Evolutionary conservation across 331 rosid genomes (phyloP).

Genomic region (Rosa hybrid): DNA sequence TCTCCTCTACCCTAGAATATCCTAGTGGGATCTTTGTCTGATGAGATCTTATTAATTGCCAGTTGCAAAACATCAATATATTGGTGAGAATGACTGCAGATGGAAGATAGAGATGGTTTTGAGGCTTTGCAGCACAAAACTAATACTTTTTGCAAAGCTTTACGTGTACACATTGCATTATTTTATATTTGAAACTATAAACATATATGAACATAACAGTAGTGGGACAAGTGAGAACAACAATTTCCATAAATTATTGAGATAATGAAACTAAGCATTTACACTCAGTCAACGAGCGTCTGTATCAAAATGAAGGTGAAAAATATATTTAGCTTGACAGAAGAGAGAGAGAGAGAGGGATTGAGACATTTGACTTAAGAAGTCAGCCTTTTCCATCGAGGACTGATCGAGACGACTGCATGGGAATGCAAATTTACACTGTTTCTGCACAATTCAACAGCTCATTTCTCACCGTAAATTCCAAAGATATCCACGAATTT

Average conservation of each 20-base stretch:
- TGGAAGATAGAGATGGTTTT: neutral
- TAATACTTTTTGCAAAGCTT: neutral
- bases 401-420: neutral
- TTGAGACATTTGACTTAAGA: neutral
- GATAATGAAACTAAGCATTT: neutral
- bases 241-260: neutral
- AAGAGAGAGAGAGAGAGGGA: neutral
- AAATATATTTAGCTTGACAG: neutral
- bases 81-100: neutral
- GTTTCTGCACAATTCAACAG: neutral
- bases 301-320: neutral
- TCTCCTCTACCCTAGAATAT: neutral
- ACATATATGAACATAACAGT: neutral
- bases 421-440: neutral
- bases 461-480: neutral
- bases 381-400: neutral
- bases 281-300: neutral
- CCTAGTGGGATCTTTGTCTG: neutral
- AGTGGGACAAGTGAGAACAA: neutral
- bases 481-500: neutral
- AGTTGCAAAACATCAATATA: constrained; percentile 5
- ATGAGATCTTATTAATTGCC: neutral
- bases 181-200: neutral
- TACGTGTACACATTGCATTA: neutral
- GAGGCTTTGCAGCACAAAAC: neutral